Conservation (phyloP, 2,329 filamentous ascomycete species). For the Alternaria sp. region DNA sequence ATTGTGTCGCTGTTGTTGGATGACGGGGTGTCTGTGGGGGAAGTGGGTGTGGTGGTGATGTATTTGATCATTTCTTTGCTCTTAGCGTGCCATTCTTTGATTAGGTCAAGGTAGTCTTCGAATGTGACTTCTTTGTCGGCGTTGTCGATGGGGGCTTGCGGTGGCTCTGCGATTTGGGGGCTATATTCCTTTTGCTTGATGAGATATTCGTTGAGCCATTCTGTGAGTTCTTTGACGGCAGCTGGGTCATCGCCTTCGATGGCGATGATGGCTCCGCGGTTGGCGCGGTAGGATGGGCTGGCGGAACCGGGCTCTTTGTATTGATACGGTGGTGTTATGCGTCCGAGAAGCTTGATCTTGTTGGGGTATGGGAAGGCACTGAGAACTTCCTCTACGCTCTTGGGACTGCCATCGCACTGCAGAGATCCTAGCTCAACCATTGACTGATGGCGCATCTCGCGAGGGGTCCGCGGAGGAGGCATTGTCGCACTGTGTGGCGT, state of each 20-base stretch:
- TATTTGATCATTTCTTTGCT: conserved; percentile 72
- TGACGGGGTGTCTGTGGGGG: conserved; percentile 1
- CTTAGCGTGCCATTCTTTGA: conserved; percentile 76
- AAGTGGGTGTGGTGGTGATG: conserved; percentile 51
- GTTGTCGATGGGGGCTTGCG: conserved; percentile 49
- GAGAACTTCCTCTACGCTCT: conserved; percentile 70
- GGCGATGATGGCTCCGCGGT: conserved; percentile 80
- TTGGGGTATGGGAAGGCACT: conserved; percentile 76
- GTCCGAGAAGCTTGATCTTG: conserved; percentile 78
- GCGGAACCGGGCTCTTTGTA: conserved; percentile 47
- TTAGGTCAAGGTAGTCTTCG: conserved; percentile 68
- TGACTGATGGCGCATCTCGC: conserved; percentile 28
- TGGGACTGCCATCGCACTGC: conserved; percentile 31
- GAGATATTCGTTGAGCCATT: conserved; percentile 65
- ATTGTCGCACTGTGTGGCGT: conserved; percentile 42
- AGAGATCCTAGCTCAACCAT: conserved; percentile 13
- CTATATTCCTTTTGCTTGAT: conserved; percentile 59
- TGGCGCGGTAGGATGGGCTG: conserved; percentile 41
- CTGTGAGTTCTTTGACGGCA: conserved; percentile 70
- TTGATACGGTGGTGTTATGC: conserved; percentile 70
- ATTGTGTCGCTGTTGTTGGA: conserved; percentile 22
- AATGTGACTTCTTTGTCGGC: conserved; percentile 46
- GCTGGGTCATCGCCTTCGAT: conserved; percentile 76
- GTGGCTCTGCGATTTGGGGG: conserved; percentile 59
- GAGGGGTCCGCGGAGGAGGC: conserved; percentile 43